Evolutionary conservation across 306 rosid genomes (phyloP), one percentile per base, ranked within the genome.

Genomic region (Ormosia emarginata): DNA sequence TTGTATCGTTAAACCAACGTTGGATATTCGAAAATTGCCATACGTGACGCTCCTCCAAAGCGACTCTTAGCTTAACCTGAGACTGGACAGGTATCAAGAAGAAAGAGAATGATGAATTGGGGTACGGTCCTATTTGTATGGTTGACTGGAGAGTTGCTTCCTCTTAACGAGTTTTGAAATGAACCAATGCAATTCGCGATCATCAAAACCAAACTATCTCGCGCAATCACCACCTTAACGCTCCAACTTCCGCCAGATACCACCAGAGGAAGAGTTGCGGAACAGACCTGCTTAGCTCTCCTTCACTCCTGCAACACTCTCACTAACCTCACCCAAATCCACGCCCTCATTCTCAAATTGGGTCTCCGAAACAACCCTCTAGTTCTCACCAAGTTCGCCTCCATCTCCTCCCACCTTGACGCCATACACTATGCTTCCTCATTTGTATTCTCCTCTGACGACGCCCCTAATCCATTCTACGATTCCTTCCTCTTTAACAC

Each of bases 351-450:
- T 12, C 82, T 89, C 79, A 95, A 95, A 71, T 8, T 74, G 29
- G 98, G 98, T 2, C 92, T 95, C 64, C 83, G 64, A 10, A 90
- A 81, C 87, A 93, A 93, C 85, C 92, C 94, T 0, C 74, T 92
- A 3, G 92, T 94, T 24, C 97, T 93, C 87, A 93, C 98, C 75
- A 95, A 95, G 79, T 95, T 93, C 86, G 89, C 93, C 4, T 72
- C 97, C 81, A 71, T 86, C 8, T 90, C 97, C 47, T 91, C 97
- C 24, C 78, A 58, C 47, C 66, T 90, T 24, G 56, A 82, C 5
- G 89, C 85, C 83, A 79, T 87, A 3, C 92, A 87, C 80, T 88
- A 89, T 77, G 95, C 97, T 33, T 77, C 92, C 6, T 81, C 89
- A 9, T 86, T 95, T 46, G 2, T 93, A 12, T 95, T 95, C 91